These are phyloP conservation scores for Phytophthora parvispora DNA, from an alignment of 352 stramenopile genomes.

Conservation along the genomic window DNA sequence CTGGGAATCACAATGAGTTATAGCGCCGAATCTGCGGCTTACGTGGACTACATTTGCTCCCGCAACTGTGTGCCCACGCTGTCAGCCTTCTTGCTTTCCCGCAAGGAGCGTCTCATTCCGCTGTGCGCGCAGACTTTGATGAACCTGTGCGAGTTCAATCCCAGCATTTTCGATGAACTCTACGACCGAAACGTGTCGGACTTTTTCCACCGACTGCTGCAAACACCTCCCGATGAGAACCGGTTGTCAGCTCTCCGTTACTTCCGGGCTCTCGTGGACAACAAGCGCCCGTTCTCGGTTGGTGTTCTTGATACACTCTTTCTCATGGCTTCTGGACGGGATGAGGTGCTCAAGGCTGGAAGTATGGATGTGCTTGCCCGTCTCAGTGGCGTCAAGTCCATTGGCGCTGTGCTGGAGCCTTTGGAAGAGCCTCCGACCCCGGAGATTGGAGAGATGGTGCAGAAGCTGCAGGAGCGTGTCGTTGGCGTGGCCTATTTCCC, in stretches of 20 bases:
- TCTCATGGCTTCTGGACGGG: slow-evolving; percentile 69
- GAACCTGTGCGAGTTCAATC: slow-evolving; percentile 83
- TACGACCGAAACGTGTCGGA: slow-evolving; percentile 74
- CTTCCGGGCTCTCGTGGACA: slow-evolving; percentile 71
- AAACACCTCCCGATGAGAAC: slow-evolving; percentile 84
- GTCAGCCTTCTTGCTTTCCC: slow-evolving; percentile 76
- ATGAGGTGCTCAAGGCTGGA: slow-evolving; percentile 52
- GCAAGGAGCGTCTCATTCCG: slow-evolving; percentile 73
- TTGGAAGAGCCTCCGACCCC: slow-evolving; percentile 47
- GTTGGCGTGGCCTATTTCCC: slow-evolving; percentile 72
- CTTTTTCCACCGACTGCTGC: slow-evolving; percentile 81
- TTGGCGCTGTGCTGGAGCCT: slow-evolving; percentile 54
- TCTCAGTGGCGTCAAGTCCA: slow-evolving; percentile 65
- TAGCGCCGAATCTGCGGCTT: slow-evolving; percentile 62
- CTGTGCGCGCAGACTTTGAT: slow-evolving; percentile 77
- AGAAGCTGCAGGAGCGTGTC: slow-evolving; percentile 72
- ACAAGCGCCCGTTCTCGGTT: slow-evolving; percentile 57
- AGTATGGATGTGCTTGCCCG: slow-evolving; percentile 67
- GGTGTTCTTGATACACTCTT: slow-evolving; percentile 82
- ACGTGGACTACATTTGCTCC: slow-evolving; percentile 72
- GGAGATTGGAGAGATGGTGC: slow-evolving; percentile 57
- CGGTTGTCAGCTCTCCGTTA: slow-evolving; percentile 76
- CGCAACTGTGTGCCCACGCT: slow-evolving; percentile 60
- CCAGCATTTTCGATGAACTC: slow-evolving; percentile 71
- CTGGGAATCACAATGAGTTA: slow-evolving; percentile 84